Percentiles rank a stretch among this genome's conserved stretches.
phyloP scores from a whole-genome alignment of 1,284 basidiomycete species.

The Anthracocystis walkeri region DNA sequence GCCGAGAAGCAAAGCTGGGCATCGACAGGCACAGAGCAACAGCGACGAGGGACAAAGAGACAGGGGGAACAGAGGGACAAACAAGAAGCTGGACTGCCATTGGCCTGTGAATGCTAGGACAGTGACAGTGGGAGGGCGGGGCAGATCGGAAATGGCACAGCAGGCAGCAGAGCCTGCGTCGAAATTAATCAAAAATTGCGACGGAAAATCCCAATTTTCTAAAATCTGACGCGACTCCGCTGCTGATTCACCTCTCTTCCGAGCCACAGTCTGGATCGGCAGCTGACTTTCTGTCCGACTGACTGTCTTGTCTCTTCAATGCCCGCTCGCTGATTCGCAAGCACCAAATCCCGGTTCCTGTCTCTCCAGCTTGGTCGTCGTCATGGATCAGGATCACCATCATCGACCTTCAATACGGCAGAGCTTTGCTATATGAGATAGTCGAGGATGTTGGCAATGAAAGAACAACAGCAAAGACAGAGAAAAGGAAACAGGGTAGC shows the following conservation, averaged over 20 bases:
- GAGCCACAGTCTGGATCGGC: not conserved
- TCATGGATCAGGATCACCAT: not conserved
- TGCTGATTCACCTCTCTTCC: slow-evolving; percentile 1
- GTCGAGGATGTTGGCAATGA: not conserved
- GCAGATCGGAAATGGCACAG: slow-evolving; percentile 34
- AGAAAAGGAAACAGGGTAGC: not conserved
- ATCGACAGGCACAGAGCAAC: not conserved
- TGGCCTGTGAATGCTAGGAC: slow-evolving; percentile 13
- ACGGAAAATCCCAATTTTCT: slow-evolving; percentile 9
- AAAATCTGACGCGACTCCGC: not conserved
- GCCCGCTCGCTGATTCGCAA: slow-evolving; percentile 4
- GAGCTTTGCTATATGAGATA: not conserved
- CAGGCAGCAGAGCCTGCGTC: not conserved
- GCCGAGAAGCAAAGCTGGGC: not conserved
- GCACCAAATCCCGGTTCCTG: not conserved
- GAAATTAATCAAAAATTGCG: slow-evolving; percentile 4
- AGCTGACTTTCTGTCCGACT: not conserved
- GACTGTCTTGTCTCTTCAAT: slow-evolving; percentile 4
- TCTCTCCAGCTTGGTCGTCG: not conserved
- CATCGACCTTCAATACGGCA: not conserved
- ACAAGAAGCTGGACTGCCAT: not conserved
- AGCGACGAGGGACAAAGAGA: not conserved
- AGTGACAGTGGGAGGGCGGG: slow-evolving; percentile 2
- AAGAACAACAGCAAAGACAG: not conserved
- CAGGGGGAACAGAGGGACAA: not conserved